Base-by-base conservation (phyloP, 164 flowering plant species). In the Sextonia rubra region DNA sequence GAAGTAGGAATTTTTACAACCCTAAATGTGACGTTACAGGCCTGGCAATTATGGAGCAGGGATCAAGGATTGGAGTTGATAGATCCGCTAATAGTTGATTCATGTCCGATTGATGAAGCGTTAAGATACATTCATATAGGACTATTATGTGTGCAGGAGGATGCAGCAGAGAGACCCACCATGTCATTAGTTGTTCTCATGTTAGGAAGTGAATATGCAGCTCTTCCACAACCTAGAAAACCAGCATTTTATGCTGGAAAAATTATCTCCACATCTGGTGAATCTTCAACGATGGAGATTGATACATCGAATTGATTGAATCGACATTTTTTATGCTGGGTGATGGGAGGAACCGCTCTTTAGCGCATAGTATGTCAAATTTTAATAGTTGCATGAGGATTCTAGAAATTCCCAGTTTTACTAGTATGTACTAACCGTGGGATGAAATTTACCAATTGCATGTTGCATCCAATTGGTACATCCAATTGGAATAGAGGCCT, bases 131-230 rank as follows among this genome's bases (percentile, higher is more conserved):
- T 71, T 6, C 74, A 71, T 25, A 48, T 71, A 1, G 74, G 68
- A 18, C 55, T 71, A 44, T 9, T 71, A n/a, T 71, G 74, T 20
- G 74, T 71, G 24, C 74, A 71, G 47, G n/a, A n/a, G n/a, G 74
- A 62, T 63, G 74, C 74, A 32, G 68, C 20, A 44, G 32, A 37
- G 24, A 62, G 74, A 63, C 74, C 73, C 22, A 58, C 48, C 48
- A 70, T 70, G 65, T 70, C 73, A 23, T 27, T 11, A 1, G 47
- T 60, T 29, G 48, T 70, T 60, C 48, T 58, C n/a, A 70, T 32
- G 65, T 52, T 70, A 9, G 64, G 26, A 44, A 70, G 64, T 32
- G 48, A 60, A 18, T 32, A 63, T 22, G 23, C 60, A 23, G 32
- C 64, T 11, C 73, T 70, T 29, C 66, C 60, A 11, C 4, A 69